Evolutionary conservation across 306 rosid genomes (phyloP).

Genomic region (Vicia sativa): DNA sequence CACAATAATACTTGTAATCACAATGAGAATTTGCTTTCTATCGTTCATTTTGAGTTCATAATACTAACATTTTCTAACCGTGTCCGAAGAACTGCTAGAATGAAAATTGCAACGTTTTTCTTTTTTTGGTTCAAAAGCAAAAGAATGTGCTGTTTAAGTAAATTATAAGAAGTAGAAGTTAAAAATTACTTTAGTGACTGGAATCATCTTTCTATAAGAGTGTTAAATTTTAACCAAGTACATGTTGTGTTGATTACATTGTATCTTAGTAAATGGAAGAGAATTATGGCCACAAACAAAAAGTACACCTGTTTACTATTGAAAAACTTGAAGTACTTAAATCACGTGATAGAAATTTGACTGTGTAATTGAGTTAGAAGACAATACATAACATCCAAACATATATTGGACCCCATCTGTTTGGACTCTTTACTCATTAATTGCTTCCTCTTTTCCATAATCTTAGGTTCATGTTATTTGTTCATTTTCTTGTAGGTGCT

Average conservation of each 20-base stretch:
- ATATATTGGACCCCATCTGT: conserved; percentile 54
- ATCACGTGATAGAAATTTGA: conserved; percentile 48
- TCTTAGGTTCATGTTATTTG: neutral
- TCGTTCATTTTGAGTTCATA: too few relatives aligned
- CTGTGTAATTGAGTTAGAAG: conserved; percentile 39
- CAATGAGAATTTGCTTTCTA: too few relatives aligned
- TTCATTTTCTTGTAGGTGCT: neutral
- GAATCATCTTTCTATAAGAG: too few relatives aligned
- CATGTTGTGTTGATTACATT: neutral
- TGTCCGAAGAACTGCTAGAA: too few relatives aligned
- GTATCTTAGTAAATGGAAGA: conserved; percentile 1
- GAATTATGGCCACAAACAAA: conserved; percentile 1
- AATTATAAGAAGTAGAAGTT: too few relatives aligned
- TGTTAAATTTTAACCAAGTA: too few relatives aligned
- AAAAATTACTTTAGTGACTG: neutral
- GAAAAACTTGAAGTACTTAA: conserved; percentile 36
- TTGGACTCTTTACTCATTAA: conserved; percentile 36
- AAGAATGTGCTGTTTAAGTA: too few relatives aligned
- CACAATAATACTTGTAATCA: too few relatives aligned
- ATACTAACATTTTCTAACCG: too few relatives aligned
- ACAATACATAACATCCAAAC: conserved; percentile 44
- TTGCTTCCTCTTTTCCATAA: conserved; percentile 5
- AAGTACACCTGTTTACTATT: conserved; percentile 19
- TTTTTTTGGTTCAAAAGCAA: too few relatives aligned
- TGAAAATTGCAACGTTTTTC: too few relatives aligned